Base-by-base conservation (phyloP, 2,329 filamentous ascomycete species). In the Pseudogymnoascus sp. region DNA sequence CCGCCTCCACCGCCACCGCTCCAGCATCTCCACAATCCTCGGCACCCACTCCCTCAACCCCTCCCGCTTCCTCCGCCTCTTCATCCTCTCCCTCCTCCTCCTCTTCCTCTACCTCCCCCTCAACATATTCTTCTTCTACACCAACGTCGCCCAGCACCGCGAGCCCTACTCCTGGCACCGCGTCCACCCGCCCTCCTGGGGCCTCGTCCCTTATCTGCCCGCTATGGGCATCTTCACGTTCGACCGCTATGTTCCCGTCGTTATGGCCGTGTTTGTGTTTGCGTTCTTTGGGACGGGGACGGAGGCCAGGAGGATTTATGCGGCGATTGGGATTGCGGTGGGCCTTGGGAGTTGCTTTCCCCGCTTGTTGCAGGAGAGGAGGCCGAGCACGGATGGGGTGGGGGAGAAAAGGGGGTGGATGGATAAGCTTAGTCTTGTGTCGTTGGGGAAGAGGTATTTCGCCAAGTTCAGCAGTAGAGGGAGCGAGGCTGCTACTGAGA, bases 231-330 rank as follows among this genome's bases (percentile, higher is more conserved):
- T 82, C 36, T 9, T 66, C 1, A 74, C 82, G 40, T 81, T 81
- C 65, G 82, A 87, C 69, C 79, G 81, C 31, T 89, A 84, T 83
- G 77, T 82, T 19, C 79, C 82, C 57, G 75, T 87, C 9, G 78
- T 70, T 0, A 76, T 79, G 3, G 83, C 82, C 0, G 79, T 82
- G 64, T 64, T 85, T 26, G 74, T 84, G 11, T 89, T 89, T 70
- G 62, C 82, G n/a, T 82, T 87, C 69, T 88, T 88, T 67, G 87
- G 87, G 8, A 80, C 85, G 15, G 87, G 86, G 31, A 77, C 76
- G 26, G 87, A 89, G 69, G 86, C 86, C 0, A 75, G 77, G 3
- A 75, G 76, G 23, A 81, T 83, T 73, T 87, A 87, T 69, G 76
- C 76, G 62, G 72, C 73, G 3, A 75, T 77, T 64, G 69, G 82